Evolutionary conservation across 1,284 basidiomycete genomes (phyloP).

Genomic region (Xerocomus minutiporus): DNA sequence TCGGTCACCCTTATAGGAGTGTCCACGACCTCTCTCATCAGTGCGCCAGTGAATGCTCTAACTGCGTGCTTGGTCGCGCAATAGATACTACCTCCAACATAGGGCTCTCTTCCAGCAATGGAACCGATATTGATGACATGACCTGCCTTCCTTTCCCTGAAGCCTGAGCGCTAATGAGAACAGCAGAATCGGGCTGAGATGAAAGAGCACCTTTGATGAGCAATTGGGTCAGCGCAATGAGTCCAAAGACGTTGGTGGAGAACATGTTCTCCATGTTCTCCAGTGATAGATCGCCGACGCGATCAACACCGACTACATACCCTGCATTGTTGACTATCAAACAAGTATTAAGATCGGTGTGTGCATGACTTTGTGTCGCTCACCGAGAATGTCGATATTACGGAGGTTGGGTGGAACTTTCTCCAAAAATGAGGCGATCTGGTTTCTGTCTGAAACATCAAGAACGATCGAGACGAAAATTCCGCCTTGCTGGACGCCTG

Average conservation of each 20-base stretch:
- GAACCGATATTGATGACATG: constrained; percentile 97
- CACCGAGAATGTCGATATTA: constrained; percentile 72
- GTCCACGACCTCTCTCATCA: constrained; percentile 85
- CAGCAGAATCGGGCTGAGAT: background rate
- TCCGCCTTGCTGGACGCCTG: constrained; percentile 68
- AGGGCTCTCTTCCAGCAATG: constrained; percentile 87
- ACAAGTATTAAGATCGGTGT: background rate
- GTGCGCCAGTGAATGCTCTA: constrained; percentile 78
- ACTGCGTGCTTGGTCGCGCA: constrained; percentile 89
- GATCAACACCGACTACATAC: constrained; percentile 79
- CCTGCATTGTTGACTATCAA: constrained; percentile 81
- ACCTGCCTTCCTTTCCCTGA: constrained; percentile 83
- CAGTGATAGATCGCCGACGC: constrained; percentile 73
- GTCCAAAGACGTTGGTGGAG: constrained; percentile 86
- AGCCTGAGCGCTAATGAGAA: constrained; percentile 48
- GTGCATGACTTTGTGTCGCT: constrained; percentile 10
- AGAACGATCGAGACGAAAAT: constrained; percentile 63
- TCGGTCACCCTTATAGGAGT: constrained; percentile 90
- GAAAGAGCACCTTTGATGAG: constrained; percentile 59
- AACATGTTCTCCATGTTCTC: constrained; percentile 87
- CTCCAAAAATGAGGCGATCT: constrained; percentile 62
- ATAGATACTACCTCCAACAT: constrained; percentile 81
- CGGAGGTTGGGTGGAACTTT: constrained; percentile 65
- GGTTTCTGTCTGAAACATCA: constrained; percentile 71
- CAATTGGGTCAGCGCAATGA: constrained; percentile 80